Base-by-base conservation (phyloP, 139 green algal species). In the Chlamydomonas sphaeroides region DNA sequence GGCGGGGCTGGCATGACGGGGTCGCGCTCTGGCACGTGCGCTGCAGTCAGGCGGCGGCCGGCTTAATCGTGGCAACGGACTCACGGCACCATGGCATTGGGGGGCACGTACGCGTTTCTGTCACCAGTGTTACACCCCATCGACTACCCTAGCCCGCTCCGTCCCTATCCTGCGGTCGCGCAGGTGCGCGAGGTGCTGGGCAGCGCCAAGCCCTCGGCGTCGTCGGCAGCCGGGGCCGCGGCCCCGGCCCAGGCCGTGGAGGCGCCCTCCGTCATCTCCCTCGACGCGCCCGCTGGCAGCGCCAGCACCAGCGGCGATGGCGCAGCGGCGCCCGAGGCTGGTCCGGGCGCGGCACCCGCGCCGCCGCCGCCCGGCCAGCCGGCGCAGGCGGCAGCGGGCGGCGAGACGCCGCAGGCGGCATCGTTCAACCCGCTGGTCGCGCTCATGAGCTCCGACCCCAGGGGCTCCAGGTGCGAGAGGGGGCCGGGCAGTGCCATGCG, bases 371-470 rank as follows among this genome's bases (percentile, higher is more conserved):
- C 71, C 20, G 71, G 71, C 26, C 36, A 39, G 65, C 20, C 23
- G 6, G 32, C 38, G 63, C 33, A 5, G 33, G 26, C 18, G 33
- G 17, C 63, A 42, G 63, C 18, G 63, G 32, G 48, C 45, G 36
- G 48, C 39, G 30, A 11, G 32, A 42, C 17, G 32, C 7, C 8
- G 62, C 14, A 23, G 36, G 17, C n/a, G n/a, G n/a, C n/a, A n/a
- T n/a, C n/a, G n/a, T 41, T 59, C 26, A 84, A 84, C 35, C 77
- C 77, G 28, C 65, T 84, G 35, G 65, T 84, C 5, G 35, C 33
- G 21, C 77, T 84, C 11, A 74, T 84, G 65, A 39, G 48, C 25
- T 68, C 77, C 3, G 65, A 84, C 36, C 77, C 77, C 49, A 75
- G 76, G 65, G 36, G 65, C 11, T 33, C 45, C 1, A 59, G 17